Evolutionary conservation across 805 yeast genomes (phyloP), one percentile per base, ranked within the genome.

Genomic region (Wickerhamiella nectarea): DNA sequence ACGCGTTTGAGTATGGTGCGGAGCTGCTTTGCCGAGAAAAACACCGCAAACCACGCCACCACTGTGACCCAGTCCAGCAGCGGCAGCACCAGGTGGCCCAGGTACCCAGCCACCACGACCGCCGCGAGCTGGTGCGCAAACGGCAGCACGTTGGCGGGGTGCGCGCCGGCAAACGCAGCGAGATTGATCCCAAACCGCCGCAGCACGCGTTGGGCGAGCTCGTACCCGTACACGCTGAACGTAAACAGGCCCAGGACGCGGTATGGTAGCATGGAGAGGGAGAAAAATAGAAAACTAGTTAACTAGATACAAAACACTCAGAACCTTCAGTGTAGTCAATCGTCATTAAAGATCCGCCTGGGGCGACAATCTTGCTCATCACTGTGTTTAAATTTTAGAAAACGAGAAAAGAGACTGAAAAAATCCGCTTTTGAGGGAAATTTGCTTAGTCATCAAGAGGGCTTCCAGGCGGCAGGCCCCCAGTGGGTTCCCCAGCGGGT

Each of bases 1-100:
- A 82, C 65, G 41, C 94, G 64, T 41, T 62, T 63, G 2, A 63
- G 45, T 33, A 76, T 53, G 15, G 49, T 36, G 10, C 64, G 56
- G 15, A 33, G 57, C 45, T 61, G 66, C 2, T 63, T 52, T 3
- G 60, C 60, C 52, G 69, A 60, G 33, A 68, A 54, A 18, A 56
- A 67, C 57, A 28, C 56, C 50, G 2, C 57, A 44, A 21, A 21
- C 37, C 71, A 58, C 34, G 69, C 64, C 4, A 62, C 49, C 38
- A 66, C 58, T 6, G 73, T 73, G 12, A 68, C 54, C 49, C 61
- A 9, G 7, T 50, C 29, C 2, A 50, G 35, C 26, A 12, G n/a
- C 19, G 20, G n/a, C 3, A 20, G 10, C 15, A 18, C 15, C 12
- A 18, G 18, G 34, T 22, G 31, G 17, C 31, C 29, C 18, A 19